Evolutionary conservation across 495 filamentous ascomycete species (phyloP).

Genomic region (Aspergillus sparsus): DNA sequence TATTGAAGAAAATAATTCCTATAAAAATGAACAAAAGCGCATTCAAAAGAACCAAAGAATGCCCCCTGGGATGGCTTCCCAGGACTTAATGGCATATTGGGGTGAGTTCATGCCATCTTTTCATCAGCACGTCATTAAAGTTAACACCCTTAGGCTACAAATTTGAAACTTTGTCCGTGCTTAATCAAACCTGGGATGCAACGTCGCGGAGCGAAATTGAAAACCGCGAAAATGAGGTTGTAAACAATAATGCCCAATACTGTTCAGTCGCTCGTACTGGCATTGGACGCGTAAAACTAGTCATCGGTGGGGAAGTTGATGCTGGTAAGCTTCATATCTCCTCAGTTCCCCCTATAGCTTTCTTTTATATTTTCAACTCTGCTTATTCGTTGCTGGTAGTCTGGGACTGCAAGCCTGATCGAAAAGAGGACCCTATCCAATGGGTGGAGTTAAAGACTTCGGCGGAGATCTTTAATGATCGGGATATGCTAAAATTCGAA

Average conservation of each 20-base stretch:
- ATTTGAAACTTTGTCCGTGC: constrained; percentile 82
- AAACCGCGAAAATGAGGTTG: constrained; percentile 62
- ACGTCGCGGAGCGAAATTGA: constrained; percentile 76
- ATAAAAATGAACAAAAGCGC: constrained; percentile 58
- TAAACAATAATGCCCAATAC: constrained; percentile 89
- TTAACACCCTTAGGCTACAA: constrained; percentile 72
- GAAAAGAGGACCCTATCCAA: constrained; percentile 66
- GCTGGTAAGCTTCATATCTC: constrained; percentile 56
- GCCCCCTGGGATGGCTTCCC: constrained; percentile 57
- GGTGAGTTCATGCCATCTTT: constrained; percentile 34
- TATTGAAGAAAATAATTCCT: constrained; percentile 84
- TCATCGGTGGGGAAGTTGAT: constrained; percentile 96
- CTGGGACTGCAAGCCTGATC: constrained; percentile 75
- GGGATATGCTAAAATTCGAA: constrained; percentile 74
- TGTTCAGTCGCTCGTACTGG: constrained; percentile 90
- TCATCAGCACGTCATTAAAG: neutral
- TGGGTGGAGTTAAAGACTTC: constrained; percentile 96
- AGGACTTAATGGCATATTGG: constrained; percentile 68
- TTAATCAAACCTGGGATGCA: constrained; percentile 70
- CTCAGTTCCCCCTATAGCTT: neutral
- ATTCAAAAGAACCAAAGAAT: constrained; percentile 53
- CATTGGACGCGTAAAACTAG: constrained; percentile 67
- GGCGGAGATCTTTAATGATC: constrained; percentile 63
- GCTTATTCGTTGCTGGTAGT: constrained; percentile 45
- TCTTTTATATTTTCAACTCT: neutral